Evolutionary conservation across 768 basidiomycete species (phyloP).

Genomic region (Boletus huronensis): DNA sequence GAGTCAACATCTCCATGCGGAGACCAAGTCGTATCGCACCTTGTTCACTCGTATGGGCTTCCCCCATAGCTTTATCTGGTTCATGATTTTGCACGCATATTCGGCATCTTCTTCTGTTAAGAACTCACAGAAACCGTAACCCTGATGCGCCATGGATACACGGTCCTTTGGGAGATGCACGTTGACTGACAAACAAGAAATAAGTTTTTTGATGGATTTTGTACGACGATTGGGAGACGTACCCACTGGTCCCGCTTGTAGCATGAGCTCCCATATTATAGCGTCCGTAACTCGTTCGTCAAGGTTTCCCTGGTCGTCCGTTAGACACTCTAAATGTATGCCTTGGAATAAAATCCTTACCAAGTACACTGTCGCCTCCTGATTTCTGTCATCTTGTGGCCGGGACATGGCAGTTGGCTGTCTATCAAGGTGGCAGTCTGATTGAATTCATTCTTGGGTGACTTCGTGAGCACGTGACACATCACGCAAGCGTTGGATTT

Average conservation of each 20-base stretch:
- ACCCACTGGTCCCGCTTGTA: conserved; percentile 99
- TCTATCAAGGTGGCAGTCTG: background rate
- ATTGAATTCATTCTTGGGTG: background rate
- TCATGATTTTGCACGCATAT: conserved; percentile 99
- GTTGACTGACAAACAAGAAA: conserved; percentile 57
- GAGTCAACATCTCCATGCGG: conserved; percentile 5
- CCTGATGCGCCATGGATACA: conserved; percentile 97
- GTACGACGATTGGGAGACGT: conserved; percentile 31
- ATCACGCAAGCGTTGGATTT: background rate
- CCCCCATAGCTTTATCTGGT: conserved; percentile 98
- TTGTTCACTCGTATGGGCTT: conserved; percentile 99
- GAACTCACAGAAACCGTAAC: conserved; percentile 99
- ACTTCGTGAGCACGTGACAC: background rate
- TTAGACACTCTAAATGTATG: background rate
- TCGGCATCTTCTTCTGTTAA: conserved; percentile 98
- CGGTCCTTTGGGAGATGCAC: conserved; percentile 98
- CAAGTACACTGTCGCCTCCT: conserved; percentile 87
- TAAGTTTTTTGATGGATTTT: background rate
- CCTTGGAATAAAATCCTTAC: conserved; percentile 35
- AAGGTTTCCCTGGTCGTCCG: conserved; percentile 73
- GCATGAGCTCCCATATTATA: conserved; percentile 96
- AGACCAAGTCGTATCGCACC: conserved; percentile 45
- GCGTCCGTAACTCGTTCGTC: conserved; percentile 95
- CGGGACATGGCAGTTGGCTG: conserved; percentile 32
- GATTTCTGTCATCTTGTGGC: conserved; percentile 85